Evolutionary conservation across 2,329 filamentous ascomycete genomes (phyloP).

Genomic region (Aspergillus persii): DNA sequence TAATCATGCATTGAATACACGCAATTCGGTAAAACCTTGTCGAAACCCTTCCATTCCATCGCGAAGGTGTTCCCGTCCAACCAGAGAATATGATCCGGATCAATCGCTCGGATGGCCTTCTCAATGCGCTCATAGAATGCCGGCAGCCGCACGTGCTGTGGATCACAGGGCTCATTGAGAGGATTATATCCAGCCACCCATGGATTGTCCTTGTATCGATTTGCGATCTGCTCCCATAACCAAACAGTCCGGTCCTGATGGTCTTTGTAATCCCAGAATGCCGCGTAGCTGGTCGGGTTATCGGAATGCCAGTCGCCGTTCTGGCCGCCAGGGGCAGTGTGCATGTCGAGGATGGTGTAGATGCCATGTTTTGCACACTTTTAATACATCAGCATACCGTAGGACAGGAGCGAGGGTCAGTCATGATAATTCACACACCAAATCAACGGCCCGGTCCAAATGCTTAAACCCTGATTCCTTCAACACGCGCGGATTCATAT

Average conservation of each 20-base stretch:
- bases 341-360: constrained; percentile 53
- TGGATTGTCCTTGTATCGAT: constrained; percentile 45
- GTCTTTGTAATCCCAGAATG: constrained; percentile 53
- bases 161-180: constrained; percentile 53
- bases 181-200: constrained; percentile 55
- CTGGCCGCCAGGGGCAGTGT: constrained; percentile 50
- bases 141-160: constrained; percentile 46
- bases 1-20: constrained; percentile 50
- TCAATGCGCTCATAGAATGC: constrained; percentile 49
- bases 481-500: constrained; percentile 47
- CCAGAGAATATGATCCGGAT: constrained; percentile 48
- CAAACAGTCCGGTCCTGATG: constrained; percentile 51
- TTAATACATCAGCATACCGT: neutral
- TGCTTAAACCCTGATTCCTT: constrained; percentile 49
- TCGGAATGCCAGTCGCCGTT: constrained; percentile 54
- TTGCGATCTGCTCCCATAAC: constrained; percentile 50
- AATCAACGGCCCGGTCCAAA: constrained; percentile 47
- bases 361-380: constrained; percentile 47
- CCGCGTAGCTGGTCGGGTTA: constrained; percentile 45
- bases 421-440: constrained; percentile 24
- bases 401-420: neutral
- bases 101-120: constrained; percentile 46
- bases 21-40: constrained; percentile 43
- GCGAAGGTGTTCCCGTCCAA: constrained; percentile 47
- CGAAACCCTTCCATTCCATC: constrained; percentile 47